Conservation (phyloP, 2,329 filamentous ascomycete genomes). For the Botrytis porri region DNA sequence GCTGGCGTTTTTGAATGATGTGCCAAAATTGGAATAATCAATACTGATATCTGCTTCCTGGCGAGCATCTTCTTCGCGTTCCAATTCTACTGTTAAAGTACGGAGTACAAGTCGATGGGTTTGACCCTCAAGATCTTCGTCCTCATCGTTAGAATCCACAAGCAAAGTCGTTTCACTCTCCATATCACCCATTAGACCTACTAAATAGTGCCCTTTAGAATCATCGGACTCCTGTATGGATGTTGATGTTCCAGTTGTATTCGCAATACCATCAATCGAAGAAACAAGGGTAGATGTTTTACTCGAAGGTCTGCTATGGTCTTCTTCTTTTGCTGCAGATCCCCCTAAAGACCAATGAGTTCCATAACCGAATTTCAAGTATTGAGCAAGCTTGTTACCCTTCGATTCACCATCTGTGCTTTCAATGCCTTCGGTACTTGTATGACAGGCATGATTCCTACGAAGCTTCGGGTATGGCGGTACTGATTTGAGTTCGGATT, state of each 20-base stretch:
- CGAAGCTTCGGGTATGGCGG: constrained; percentile 21
- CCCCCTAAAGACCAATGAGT: constrained; percentile 59
- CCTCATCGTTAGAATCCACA: constrained; percentile 14
- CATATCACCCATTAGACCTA: constrained; percentile 66
- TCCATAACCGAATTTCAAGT: constrained; percentile 65
- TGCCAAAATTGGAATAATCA: constrained; percentile 41
- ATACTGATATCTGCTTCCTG: constrained; percentile 46
- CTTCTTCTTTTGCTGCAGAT: constrained; percentile 24
- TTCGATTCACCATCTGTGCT: constrained; percentile 31
- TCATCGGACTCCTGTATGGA: constrained; percentile 22
- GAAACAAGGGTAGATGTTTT: not conserved
- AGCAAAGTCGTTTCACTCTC: constrained; percentile 43
- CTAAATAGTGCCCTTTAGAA: constrained; percentile 55
- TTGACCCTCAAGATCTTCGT: constrained; percentile 25
- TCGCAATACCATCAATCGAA: not conserved
- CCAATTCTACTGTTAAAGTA: constrained; percentile 65
- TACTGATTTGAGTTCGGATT: not conserved
- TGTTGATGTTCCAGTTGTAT: not conserved
- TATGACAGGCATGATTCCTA: constrained; percentile 24
- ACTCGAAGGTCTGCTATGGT: constrained; percentile 9
- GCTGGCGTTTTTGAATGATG: constrained; percentile 18
- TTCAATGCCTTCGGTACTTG: constrained; percentile 20
- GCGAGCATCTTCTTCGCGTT: constrained; percentile 42
- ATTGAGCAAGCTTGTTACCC: constrained; percentile 53
- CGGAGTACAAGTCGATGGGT: constrained; percentile 60